These are phyloP conservation scores for Scleroderma bovista DNA, from an alignment of 768 basidiomycete genomes.

Conservation along the genomic window DNA sequence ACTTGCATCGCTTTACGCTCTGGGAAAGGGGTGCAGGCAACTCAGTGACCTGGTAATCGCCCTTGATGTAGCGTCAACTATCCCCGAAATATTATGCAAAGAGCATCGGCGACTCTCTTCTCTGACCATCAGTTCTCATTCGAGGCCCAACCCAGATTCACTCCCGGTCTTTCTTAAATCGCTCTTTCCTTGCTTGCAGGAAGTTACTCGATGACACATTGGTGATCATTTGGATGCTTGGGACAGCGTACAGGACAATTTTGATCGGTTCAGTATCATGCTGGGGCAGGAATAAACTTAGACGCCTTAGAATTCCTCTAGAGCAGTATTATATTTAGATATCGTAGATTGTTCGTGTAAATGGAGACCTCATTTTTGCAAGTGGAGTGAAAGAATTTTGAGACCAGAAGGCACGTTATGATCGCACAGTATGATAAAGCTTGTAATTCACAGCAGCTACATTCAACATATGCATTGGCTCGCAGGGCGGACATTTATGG, in stretches of 20 bases:
- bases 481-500: too few species aligned
- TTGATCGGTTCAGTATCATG: too few species aligned
- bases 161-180: conserved; percentile 27
- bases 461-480: too few species aligned
- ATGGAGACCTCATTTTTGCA: too few species aligned
- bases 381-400: too few species aligned
- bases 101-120: conserved; percentile 22
- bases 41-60: conserved; percentile 15
- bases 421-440: too few species aligned
- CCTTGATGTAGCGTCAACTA: conserved; percentile 8
- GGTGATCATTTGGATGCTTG: conserved; percentile 28
- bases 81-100: not conserved
- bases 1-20: conserved; percentile 9
- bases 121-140: conserved; percentile 31
- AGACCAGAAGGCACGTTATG: too few species aligned
- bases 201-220: conserved; percentile 31
- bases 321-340: too few species aligned
- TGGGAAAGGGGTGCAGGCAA: conserved; percentile 14
- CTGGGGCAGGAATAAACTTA: too few species aligned
- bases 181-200: conserved; percentile 36
- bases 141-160: conserved; percentile 20
- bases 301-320: too few species aligned
- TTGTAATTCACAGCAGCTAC: too few species aligned
- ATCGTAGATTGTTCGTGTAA: too few species aligned
- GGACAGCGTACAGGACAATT: conserved; percentile 10